phyloP scores from a whole-genome alignment of 495 filamentous ascomycete species.

The Xylaria telfairii region DNA sequence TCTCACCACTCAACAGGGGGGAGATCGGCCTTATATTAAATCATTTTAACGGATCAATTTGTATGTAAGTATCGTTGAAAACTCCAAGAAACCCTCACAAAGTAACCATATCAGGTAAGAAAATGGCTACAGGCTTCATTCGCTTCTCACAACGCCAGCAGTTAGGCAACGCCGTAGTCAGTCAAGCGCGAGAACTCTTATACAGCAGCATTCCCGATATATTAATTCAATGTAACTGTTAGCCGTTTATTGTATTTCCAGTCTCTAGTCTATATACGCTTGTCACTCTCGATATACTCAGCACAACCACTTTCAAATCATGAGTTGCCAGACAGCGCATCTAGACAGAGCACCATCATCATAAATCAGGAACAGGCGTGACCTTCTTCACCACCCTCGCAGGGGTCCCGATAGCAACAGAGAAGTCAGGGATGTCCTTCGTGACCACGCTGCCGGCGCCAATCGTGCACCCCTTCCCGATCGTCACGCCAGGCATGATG shows the following conservation, averaged over 20 bases:
- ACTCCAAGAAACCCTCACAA: background rate
- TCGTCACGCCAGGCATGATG: slow-evolving; percentile 54
- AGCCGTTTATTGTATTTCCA: background rate
- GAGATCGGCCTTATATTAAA: background rate
- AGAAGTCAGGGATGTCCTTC: slow-evolving; percentile 51
- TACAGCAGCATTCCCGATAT: background rate
- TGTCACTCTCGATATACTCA: background rate
- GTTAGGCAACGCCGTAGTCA: background rate
- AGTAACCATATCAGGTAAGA: background rate
- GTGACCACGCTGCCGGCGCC: slow-evolving; percentile 57
- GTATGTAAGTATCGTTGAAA: background rate
- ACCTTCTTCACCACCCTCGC: slow-evolving; percentile 50
- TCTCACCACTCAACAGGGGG: background rate
- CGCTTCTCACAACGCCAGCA: background rate
- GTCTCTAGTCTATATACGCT: background rate
- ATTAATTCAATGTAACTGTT: background rate
- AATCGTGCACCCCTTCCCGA: slow-evolving; percentile 53
- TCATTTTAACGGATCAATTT: background rate
- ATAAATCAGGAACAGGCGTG: slow-evolving; percentile 33
- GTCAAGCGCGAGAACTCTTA: background rate
- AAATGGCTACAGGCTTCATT: background rate
- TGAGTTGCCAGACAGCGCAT: too few species aligned
- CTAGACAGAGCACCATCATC: background rate
- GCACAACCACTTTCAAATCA: too few species aligned
- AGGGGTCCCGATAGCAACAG: slow-evolving; percentile 49